Evolutionary conservation across 208 protist genomes (phyloP).

Genomic region (Leishmania amazonensis): DNA sequence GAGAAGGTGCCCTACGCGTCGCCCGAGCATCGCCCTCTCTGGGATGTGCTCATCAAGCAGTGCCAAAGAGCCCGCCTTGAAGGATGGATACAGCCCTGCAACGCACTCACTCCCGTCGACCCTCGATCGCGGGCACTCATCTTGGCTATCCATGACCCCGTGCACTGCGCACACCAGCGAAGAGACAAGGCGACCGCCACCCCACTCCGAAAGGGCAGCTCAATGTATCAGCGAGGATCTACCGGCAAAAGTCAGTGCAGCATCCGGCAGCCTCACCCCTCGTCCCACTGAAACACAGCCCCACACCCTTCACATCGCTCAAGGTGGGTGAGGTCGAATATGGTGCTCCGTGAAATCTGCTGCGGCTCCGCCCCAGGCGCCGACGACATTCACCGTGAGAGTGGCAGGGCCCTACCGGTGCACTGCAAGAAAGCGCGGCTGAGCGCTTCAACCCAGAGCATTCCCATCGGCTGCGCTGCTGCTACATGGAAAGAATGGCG

Average conservation of each 20-base stretch:
- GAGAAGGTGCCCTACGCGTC: background rate
- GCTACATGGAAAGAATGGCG: background rate
- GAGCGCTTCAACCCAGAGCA: background rate
- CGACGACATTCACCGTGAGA: background rate
- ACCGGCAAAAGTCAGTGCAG: background rate
- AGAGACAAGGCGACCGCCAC: background rate
- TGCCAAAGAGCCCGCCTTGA: background rate
- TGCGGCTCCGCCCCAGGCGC: background rate
- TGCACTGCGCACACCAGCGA: background rate
- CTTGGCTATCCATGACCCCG: background rate
- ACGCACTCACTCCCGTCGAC: background rate
- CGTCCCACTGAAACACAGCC: background rate
- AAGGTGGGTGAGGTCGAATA: background rate
- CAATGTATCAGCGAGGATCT: background rate
- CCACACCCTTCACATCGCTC: background rate
- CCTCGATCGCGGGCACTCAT: background rate
- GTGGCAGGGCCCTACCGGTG: background rate
- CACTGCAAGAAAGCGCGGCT: background rate
- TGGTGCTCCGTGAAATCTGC: background rate
- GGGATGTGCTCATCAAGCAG: background rate
- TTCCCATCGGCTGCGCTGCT: background rate
- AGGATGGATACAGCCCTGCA: background rate
- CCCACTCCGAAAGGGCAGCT: background rate
- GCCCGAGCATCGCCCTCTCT: background rate
- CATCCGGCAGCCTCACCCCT: background rate